Evolutionary conservation across 1,284 basidiomycete genomes (phyloP), one percentile per base, ranked within the genome.

Genomic region (Trichosporon ovoides): DNA sequence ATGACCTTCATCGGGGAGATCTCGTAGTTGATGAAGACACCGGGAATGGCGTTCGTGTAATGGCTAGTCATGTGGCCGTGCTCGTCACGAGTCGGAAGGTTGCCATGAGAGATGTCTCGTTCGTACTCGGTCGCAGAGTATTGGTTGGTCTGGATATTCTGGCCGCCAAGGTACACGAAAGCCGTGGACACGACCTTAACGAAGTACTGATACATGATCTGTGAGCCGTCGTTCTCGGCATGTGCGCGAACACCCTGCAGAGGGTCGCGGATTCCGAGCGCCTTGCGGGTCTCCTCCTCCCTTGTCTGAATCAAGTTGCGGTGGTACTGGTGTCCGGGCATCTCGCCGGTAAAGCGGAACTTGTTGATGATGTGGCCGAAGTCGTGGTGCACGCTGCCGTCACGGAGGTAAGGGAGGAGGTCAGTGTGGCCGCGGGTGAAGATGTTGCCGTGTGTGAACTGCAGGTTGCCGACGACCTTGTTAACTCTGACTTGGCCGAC

Each of bases 61-160:
- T 98, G 95, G 57, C 86, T 86, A 24, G 93, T 83, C 61, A 80
- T 57, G 74, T 73, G 82, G 19, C 90, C 89, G 57, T 87, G 83
- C 13, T 81, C 79, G 54, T 85, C 85, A 63, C 85, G 83, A n/a
- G 67, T 68, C 2, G 75, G 75, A 1, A 64, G 65, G 59, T 75
- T 75, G 57, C 85, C 86, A 64, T 80, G 77, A 5, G 73, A 67
- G 38, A 95, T 80, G 75, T 98, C 92, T 19, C 96, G 88, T 78
- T 98, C 95, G 76, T 97, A 98, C 63, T 89, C 87, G 2, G 96
- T 98, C 2, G 89, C 88, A 64, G 89, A 93, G 78, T 98, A 98
- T 77, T 97, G 93, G 66, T 79, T 71, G 9, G 76, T 72, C 14
- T 72, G 66, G 53, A 76, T 76, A 37, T 81, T 79, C 67, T 87